A percentile compares a stretch with the other conserved stretches of the same genome.
Conservation (phyloP, 768 basidiomycete genomes). For the Neoboletus magnificus region DNA sequence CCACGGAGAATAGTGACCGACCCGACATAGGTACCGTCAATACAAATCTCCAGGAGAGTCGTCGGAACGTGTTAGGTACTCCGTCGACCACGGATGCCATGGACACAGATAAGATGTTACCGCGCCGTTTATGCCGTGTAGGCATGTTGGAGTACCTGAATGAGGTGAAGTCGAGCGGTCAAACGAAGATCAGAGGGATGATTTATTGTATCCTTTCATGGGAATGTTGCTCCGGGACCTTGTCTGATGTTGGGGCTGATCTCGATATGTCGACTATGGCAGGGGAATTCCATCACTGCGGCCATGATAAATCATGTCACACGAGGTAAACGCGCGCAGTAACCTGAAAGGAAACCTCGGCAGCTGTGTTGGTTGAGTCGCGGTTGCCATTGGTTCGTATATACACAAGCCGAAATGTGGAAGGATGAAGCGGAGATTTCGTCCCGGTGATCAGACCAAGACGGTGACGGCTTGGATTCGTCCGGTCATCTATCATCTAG, state of each 20-base stretch:
- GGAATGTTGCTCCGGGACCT: not conserved
- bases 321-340: conserved; percentile 8
- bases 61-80: not conserved
- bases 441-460: conserved; percentile 14
- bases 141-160: not conserved
- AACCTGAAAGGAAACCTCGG: conserved; percentile 3
- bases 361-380: not conserved
- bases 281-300: not conserved
- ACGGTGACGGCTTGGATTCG: conserved; percentile 3
- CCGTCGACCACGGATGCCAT: conserved; percentile 6
- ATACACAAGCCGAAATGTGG: not conserved
- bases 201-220: not conserved
- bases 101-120: not conserved
- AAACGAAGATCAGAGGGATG: not conserved
- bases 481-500: conserved; percentile 10
- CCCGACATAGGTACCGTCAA: not conserved
- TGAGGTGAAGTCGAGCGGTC: not conserved
- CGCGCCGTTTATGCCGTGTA: not conserved
- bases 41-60: not conserved
- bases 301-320: conserved; percentile 3
- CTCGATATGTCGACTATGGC: conserved; percentile 4
- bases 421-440: not conserved
- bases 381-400: not conserved
- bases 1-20: conserved; percentile 3
- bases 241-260: conserved; percentile 1